A percentile compares a stretch with the other conserved stretches of the same genome.
Evolutionary conservation across 495 filamentous ascomycete species (phyloP).

Genomic region (Hapsidospora chrysogenum): DNA sequence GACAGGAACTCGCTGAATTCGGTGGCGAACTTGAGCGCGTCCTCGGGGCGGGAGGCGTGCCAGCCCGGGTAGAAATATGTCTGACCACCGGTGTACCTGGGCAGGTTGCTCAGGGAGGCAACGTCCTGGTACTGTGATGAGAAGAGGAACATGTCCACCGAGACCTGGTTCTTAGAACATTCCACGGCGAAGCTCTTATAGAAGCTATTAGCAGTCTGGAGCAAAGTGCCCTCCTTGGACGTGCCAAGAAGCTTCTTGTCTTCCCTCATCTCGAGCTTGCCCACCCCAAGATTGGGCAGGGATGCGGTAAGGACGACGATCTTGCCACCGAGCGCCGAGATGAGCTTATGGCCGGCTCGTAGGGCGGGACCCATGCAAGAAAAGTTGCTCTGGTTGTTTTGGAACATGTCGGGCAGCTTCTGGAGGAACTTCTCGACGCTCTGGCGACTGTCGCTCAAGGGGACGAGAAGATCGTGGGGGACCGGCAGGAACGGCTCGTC

Average conservation of each 20-base stretch:
- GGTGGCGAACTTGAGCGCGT: constrained; percentile 91
- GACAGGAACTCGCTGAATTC: constrained; percentile 96
- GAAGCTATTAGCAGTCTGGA: constrained; percentile 87
- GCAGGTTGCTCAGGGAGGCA: constrained; percentile 83
- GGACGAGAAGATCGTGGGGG: constrained; percentile 82
- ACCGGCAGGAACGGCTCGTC: constrained; percentile 96
- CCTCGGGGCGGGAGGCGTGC: constrained; percentile 83
- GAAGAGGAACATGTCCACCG: constrained; percentile 98
- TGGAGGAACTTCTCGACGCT: constrained; percentile 83
- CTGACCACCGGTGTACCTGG: constrained; percentile 91
- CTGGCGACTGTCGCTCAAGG: constrained; percentile 70
- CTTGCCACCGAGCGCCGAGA: constrained; percentile 85
- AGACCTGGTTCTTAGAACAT: constrained; percentile 96
- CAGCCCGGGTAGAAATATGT: constrained; percentile 98
- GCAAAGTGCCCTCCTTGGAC: constrained; percentile 68
- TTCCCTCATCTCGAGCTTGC: constrained; percentile 84
- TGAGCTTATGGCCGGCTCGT: constrained; percentile 85
- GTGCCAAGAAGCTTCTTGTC: constrained; percentile 95
- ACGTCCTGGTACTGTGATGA: constrained; percentile 95
- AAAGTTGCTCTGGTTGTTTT: constrained; percentile 68
- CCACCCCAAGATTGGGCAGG: constrained; percentile 78
- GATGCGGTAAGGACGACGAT: constrained; percentile 78
- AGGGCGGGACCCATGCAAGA: constrained; percentile 91
- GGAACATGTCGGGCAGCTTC: constrained; percentile 93
- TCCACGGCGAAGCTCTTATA: constrained; percentile 99